Evolutionary conservation across 164 flowering plant species (phyloP), one percentile per base, ranked within the genome.

Genomic region (Paratinospora sagittata): DNA sequence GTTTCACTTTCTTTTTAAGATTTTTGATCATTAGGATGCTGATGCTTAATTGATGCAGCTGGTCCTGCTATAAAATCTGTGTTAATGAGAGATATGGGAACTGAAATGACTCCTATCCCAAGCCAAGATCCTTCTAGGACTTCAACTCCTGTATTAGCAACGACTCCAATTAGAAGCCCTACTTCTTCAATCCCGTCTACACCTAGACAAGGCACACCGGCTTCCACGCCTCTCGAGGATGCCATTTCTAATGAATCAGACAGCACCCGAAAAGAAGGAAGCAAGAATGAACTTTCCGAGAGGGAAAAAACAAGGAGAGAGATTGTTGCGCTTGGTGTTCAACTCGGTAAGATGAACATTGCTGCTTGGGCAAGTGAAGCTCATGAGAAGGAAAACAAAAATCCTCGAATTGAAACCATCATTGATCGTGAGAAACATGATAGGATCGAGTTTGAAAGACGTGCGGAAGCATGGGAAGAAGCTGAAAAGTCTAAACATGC

Each of bases 31-130:
- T 16, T 55, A 55, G 19, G 24, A 4, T 2, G 3, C 24, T 55
- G 61, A 55, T 55, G 61, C 24, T 55, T 55, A 5, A 55, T 55
- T 78, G 93, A 69, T 81, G 87, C 64, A 41, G 72, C 85, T 76
- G 87, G 91, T 23, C 90, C 92, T 57, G 89, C 89, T 60, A 91
- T 89, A 27, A 84, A 93, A 68, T 93, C 98, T 23, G 92, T 93
- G 30, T 90, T 90, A 26, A 91, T 93, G 97, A 93, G 98, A 82
- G 98, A 93, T 70, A 93, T 93, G 98, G 98, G 98, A 34, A 93
- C 97, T 68, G 98, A 93, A 81, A 93, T 93, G 98, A 93, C 97
- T 33, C 98, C 97, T 27, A 78, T 87, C 71, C 89, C 98, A 10
- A 93, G 98, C 74, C 97, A 87, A 78, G 98, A 93, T 73, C 97